Percentiles rank a stretch among this genome's conserved stretches.
These are phyloP conservation scores for Vaccinium macrocarpon DNA, from an alignment of 148 eudicot species.

Conservation along the genomic window DNA sequence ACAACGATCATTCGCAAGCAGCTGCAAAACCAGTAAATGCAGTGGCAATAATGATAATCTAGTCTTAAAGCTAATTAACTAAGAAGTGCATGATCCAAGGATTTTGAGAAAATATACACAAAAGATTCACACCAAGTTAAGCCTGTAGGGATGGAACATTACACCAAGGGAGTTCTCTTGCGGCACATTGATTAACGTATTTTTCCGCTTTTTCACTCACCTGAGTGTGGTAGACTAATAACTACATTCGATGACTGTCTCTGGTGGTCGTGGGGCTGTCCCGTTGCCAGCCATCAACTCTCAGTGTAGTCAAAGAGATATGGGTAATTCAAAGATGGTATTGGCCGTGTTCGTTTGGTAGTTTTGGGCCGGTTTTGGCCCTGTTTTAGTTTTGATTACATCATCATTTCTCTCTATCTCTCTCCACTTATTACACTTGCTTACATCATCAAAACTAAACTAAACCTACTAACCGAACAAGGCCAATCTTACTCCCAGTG, in stretches of 20 bases:
- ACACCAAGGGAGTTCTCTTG: neutral
- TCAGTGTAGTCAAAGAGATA: neutral
- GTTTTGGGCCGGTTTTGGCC: too few relatives aligned
- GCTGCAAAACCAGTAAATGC: neutral
- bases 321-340: neutral
- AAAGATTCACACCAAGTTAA: neutral
- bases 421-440: too few relatives aligned
- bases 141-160: neutral
- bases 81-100: neutral
- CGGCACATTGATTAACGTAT: conserved; percentile 4
- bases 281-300: neutral
- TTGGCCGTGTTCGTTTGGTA: too few relatives aligned
- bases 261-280: neutral
- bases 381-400: too few relatives aligned
- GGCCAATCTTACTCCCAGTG: too few relatives aligned
- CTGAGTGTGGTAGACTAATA: neutral
- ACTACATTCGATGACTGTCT: neutral
- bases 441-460: too few relatives aligned
- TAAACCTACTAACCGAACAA: too few relatives aligned
- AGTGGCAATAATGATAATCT: neutral
- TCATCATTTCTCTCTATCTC: too few relatives aligned
- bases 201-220: neutral
- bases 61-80: neutral
- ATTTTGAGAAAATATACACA: neutral
- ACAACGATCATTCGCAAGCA: neutral